These are phyloP conservation scores for Leucosporidium yakuticum DNA, from an alignment of 768 basidiomycete species.

Conservation along the genomic window DNA sequence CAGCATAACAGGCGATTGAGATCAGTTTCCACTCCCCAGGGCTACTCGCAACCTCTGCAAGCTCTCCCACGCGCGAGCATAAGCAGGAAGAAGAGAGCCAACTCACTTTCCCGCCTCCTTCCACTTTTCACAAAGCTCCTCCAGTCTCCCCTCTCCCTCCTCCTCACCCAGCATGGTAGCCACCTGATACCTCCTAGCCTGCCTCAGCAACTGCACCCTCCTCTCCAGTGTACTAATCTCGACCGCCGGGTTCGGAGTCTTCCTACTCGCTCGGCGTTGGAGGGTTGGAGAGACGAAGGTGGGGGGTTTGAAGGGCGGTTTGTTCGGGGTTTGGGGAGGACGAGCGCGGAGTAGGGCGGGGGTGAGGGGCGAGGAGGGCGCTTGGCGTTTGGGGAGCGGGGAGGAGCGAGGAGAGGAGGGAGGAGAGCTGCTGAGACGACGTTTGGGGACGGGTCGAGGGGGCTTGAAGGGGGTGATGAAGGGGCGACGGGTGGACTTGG, in stretches of 20 bases:
- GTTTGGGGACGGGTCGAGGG: background rate
- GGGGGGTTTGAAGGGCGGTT: background rate
- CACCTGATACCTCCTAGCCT: constrained; percentile 4
- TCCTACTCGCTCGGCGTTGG: background rate
- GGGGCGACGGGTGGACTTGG: background rate
- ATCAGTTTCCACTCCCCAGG: background rate
- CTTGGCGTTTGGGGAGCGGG: background rate
- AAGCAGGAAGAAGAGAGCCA: too few species aligned
- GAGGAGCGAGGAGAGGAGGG: too few species aligned
- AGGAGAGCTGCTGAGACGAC: too few species aligned
- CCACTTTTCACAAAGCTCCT: constrained; percentile 9
- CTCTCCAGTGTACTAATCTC: background rate
- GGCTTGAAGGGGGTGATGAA: background rate
- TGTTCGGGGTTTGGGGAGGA: too few species aligned
- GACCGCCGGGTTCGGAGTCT: background rate
- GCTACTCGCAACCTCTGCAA: too few species aligned
- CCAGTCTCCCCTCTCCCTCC: background rate
- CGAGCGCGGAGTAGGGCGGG: background rate
- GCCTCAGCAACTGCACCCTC: background rate
- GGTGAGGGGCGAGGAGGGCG: background rate
- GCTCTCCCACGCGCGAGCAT: too few species aligned
- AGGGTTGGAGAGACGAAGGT: background rate
- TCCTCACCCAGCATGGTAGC: background rate
- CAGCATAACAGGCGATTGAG: background rate
- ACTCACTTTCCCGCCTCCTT: constrained; percentile 12